A percentile compares a stretch with the other conserved stretches of the same genome.
Conservation (phyloP, 805 yeast genomes). For the Candida namnaoensis region DNA sequence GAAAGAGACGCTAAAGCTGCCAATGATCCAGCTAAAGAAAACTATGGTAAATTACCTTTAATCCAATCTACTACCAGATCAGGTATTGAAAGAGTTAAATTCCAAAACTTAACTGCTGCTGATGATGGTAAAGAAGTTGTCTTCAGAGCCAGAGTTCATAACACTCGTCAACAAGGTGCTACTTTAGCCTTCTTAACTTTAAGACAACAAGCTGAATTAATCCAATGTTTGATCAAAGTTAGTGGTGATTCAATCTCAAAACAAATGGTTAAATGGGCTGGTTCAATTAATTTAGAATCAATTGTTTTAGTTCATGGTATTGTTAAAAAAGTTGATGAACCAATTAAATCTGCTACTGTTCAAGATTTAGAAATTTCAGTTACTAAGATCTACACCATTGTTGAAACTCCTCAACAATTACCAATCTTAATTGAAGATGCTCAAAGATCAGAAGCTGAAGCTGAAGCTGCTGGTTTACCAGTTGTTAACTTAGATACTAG, state of each 20-base stretch:
- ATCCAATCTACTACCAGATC: constrained; percentile 69
- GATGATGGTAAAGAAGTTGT: constrained; percentile 69
- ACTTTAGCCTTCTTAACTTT: constrained; percentile 85
- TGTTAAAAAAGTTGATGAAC: constrained; percentile 77
- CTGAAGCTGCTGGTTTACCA: constrained; percentile 85
- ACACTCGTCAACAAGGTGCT: constrained; percentile 91
- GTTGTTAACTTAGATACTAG: constrained; percentile 95
- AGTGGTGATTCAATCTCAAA: constrained; percentile 72
- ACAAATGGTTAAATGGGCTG: constrained; percentile 96
- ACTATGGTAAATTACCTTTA: constrained; percentile 86
- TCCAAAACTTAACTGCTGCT: constrained; percentile 47
- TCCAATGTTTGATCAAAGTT: constrained; percentile 80
- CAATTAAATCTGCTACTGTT: constrained; percentile 82
- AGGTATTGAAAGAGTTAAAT: constrained; percentile 52
- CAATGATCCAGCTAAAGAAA: constrained; percentile 81
- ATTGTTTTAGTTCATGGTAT: constrained; percentile 87
- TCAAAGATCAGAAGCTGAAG: constrained; percentile 87
- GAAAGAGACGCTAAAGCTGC: constrained; percentile 53
- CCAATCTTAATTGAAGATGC: constrained; percentile 97
- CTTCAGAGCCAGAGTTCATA: constrained; percentile 92
- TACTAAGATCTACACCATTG: constrained; percentile 62
- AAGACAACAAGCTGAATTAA: constrained; percentile 78
- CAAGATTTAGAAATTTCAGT: constrained; percentile 85
- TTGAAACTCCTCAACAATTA: constrained; percentile 85
- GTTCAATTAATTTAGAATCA: constrained; percentile 76